phyloP scores from a whole-genome alignment of 768 basidiomycete species.

The Saitozyma sp. region DNA sequence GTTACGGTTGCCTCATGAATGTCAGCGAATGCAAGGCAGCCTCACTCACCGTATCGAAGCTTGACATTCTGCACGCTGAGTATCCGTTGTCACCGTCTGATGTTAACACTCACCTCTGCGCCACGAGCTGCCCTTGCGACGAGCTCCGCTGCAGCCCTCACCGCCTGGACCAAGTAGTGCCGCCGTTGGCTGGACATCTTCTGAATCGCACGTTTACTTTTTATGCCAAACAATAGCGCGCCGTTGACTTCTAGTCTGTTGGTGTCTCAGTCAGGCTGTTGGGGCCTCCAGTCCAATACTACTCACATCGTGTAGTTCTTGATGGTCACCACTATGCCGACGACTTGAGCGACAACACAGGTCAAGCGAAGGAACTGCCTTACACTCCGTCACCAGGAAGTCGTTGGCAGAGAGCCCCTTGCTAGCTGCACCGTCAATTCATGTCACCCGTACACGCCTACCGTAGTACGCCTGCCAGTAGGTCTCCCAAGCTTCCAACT shows the following conservation, averaged over 20 bases:
- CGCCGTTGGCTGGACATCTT: constrained; percentile 3
- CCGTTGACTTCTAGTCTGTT: constrained; percentile 7
- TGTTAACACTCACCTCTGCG: neutral
- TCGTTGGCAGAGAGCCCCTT: too few species aligned
- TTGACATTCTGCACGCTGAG: too few species aligned
- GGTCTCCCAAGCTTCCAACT: constrained; percentile 5
- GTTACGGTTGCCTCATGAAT: constrained; percentile 7
- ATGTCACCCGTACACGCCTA: neutral
- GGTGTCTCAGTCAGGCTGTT: too few species aligned
- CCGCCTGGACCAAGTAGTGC: constrained; percentile 5
- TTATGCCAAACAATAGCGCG: constrained; percentile 7
- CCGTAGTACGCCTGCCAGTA: constrained; percentile 9
- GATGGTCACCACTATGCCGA: constrained; percentile 7
- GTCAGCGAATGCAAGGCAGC: too few species aligned
- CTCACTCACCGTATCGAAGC: too few species aligned
- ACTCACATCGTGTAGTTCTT: neutral
- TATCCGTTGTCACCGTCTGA: too few species aligned
- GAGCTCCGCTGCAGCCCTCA: constrained; percentile 13
- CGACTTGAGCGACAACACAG: too few species aligned
- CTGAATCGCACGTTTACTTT: constrained; percentile 8
- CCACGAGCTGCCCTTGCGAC: constrained; percentile 10
- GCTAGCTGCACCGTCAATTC: too few species aligned
- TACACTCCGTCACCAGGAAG: too few species aligned
- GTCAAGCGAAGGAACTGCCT: too few species aligned
- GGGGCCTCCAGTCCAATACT: too few species aligned